Percentiles rank a stretch among this genome's conserved stretches.
These are phyloP conservation scores for Suillus subluteus DNA, from an alignment of 768 basidiomycete species.

Conservation along the genomic window DNA sequence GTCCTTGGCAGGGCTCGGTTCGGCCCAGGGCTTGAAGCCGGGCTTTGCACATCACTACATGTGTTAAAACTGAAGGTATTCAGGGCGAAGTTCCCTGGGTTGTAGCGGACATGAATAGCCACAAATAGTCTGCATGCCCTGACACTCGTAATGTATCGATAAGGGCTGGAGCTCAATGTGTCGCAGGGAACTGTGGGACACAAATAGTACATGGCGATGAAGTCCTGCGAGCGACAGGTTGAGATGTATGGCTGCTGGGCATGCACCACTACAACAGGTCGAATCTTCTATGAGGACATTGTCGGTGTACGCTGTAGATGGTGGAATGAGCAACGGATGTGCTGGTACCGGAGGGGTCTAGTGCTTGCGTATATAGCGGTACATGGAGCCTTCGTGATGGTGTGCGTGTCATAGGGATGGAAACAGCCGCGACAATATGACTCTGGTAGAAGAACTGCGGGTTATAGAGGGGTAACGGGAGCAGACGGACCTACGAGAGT, in stretches of 20 bases:
- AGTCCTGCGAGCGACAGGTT: slow-evolving; percentile 1
- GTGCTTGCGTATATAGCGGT: neutral
- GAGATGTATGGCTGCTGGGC: slow-evolving; percentile 1
- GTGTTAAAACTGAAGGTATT: too few relatives aligned
- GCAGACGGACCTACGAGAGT: neutral
- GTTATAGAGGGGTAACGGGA: neutral
- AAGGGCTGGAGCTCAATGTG: neutral
- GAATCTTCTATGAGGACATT: neutral
- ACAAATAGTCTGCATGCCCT: neutral
- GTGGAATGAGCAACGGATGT: slow-evolving; percentile 11
- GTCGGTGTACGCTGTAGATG: neutral
- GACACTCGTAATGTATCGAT: neutral
- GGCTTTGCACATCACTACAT: too few relatives aligned
- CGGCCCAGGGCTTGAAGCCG: too few relatives aligned
- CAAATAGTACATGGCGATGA: neutral
- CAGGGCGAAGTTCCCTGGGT: too few relatives aligned
- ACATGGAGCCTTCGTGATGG: neutral
- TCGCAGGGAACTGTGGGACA: neutral
- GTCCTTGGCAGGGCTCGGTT: too few relatives aligned
- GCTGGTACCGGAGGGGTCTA: neutral
- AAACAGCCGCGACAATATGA: neutral
- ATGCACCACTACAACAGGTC: slow-evolving; percentile 13
- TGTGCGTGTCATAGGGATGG: neutral
- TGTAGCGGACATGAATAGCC: too few relatives aligned
- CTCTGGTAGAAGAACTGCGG: neutral